Evolutionary conservation across 2,329 filamentous ascomycete species (phyloP).

Genomic region (Cytospora paraplurivora): DNA sequence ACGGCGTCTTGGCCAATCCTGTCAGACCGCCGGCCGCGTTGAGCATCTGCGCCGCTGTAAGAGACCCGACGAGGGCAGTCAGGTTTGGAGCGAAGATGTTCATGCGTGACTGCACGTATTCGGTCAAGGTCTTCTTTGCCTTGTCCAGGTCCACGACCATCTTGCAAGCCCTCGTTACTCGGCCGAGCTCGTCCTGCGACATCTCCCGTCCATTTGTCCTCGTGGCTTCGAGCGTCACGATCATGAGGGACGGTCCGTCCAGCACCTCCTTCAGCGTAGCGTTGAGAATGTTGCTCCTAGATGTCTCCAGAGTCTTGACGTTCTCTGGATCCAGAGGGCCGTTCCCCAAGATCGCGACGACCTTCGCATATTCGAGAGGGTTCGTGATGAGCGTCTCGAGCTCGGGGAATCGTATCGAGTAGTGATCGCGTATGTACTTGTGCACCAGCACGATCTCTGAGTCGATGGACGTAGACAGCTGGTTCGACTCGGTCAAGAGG

Average conservation of each 20-base stretch:
- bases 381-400: slow-evolving; percentile 88
- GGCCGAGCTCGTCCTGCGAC: slow-evolving; percentile 70
- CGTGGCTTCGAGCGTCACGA: slow-evolving; percentile 91
- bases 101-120: slow-evolving; percentile 97
- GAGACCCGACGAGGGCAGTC: slow-evolving; percentile 84
- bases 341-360: slow-evolving; percentile 90
- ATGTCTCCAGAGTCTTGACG: slow-evolving; percentile 77
- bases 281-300: slow-evolving; percentile 76
- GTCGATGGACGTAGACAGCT: slow-evolving; percentile 87
- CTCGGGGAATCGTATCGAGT: slow-evolving; percentile 90
- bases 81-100: slow-evolving; percentile 93
- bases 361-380: slow-evolving; percentile 92
- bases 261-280: slow-evolving; percentile 77
- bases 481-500: slow-evolving; percentile 84
- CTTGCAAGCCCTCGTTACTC: slow-evolving; percentile 76
- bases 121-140: slow-evolving; percentile 82
- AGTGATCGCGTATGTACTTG: slow-evolving; percentile 95
- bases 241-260: slow-evolving; percentile 90
- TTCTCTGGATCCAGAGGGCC: slow-evolving; percentile 79
- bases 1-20: slow-evolving; percentile 86
- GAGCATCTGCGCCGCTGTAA: slow-evolving; percentile 94
- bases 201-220: slow-evolving; percentile 83
- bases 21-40: slow-evolving; percentile 89
- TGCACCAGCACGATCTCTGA: slow-evolving; percentile 91
- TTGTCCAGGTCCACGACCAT: slow-evolving; percentile 86